A percentile compares a stretch with the other conserved stretches of the same genome.
Evolutionary conservation across 2,329 filamentous ascomycete species (phyloP).

Genomic region (Cladosporium austrohemisphaericum): DNA sequence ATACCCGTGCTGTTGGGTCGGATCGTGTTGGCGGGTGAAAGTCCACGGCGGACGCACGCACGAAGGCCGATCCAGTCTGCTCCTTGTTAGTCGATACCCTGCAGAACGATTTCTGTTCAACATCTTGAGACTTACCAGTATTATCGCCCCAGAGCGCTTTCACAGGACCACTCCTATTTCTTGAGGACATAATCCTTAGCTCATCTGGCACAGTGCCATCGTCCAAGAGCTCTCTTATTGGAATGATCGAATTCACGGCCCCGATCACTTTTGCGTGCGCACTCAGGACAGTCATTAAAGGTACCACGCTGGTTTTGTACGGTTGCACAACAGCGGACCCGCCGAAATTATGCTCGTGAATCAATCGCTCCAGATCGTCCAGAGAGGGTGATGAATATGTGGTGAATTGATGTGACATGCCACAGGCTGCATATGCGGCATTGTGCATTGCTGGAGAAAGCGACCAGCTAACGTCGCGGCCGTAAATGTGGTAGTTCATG

Average conservation of each 20-base stretch:
- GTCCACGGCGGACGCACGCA: conserved; percentile 66
- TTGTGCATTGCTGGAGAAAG: conserved; percentile 77
- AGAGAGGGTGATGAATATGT: conserved; percentile 61
- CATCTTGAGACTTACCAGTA: conserved; percentile 43
- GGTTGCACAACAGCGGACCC: conserved; percentile 69
- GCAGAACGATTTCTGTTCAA: neutral
- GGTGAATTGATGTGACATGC: conserved; percentile 66
- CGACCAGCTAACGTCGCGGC: conserved; percentile 68
- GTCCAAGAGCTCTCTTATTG: conserved; percentile 58
- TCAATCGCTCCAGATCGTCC: conserved; percentile 60
- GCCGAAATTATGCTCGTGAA: conserved; percentile 64
- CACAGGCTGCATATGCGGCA: conserved; percentile 61
- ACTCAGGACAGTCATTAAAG: conserved; percentile 62
- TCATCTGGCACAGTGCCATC: conserved; percentile 57
- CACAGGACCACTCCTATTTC: conserved; percentile 63
- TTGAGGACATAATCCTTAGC: conserved; percentile 50
- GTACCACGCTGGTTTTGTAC: conserved; percentile 69
- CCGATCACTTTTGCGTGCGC: conserved; percentile 71
- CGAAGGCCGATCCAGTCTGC: conserved; percentile 73
- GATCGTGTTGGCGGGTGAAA: conserved; percentile 66
- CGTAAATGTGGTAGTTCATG: conserved; percentile 70
- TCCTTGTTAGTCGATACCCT: neutral
- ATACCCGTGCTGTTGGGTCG: conserved; percentile 50
- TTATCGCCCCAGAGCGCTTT: conserved; percentile 73
- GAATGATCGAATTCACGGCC: conserved; percentile 72